Conservation (phyloP, 139 green algal genomes). For the Edaphochlamys debaryana region DNA sequence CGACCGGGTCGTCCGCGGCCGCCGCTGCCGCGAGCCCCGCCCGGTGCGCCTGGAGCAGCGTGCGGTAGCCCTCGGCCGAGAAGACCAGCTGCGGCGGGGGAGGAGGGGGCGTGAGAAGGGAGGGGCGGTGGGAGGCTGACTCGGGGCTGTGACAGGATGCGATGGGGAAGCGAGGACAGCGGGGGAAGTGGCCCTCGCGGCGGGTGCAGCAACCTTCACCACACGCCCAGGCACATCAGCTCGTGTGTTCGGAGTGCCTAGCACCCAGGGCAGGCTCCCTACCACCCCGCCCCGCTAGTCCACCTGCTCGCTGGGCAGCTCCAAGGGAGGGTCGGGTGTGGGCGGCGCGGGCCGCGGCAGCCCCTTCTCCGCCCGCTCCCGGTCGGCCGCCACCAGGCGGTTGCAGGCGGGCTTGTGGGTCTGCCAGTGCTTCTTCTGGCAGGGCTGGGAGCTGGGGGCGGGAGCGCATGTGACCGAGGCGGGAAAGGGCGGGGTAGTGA, state of each 20-base stretch:
- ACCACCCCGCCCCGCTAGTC: not conserved
- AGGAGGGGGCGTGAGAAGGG: not conserved
- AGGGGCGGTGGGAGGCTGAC: not conserved
- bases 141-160: not conserved
- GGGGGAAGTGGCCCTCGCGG: not conserved
- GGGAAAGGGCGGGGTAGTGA: not conserved
- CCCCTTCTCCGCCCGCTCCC: not conserved
- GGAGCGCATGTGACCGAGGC: no score
- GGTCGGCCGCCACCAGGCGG: not conserved
- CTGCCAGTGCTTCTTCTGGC: conserved; percentile 33
- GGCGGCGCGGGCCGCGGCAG: not conserved
- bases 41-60: not conserved
- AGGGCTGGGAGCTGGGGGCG: conserved; percentile 34
- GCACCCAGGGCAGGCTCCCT: not conserved
- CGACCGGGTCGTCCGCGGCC: no score
- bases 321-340: conserved; percentile 4
- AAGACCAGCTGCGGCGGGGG: conserved; percentile 4
- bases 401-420: conserved; percentile 30
- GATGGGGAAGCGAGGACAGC: not conserved
- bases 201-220: no score
- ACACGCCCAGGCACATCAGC: no score
- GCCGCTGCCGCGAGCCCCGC: no score
- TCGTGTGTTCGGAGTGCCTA: no score
- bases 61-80: not conserved
- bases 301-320: not conserved